phyloP scores from a whole-genome alignment of 2,329 filamentous ascomycete species.

The Byssoonygena ceratinophila region DNA sequence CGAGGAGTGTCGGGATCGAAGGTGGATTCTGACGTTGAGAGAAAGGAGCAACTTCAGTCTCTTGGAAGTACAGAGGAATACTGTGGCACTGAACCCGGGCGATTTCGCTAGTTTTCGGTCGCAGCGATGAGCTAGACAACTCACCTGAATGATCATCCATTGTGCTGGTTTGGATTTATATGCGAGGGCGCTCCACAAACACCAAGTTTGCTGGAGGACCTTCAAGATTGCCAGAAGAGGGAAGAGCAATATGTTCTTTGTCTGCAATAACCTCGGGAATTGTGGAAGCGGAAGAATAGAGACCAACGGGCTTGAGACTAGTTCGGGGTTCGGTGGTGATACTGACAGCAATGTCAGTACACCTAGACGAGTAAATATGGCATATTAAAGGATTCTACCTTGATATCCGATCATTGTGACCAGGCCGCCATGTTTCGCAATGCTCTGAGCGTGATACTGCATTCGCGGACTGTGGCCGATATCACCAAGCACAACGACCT shows the following conservation, averaged over 20 bases:
- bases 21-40: constrained; percentile 62
- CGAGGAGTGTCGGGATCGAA: constrained; percentile 76
- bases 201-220: constrained; percentile 68
- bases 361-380: background rate
- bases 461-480: constrained; percentile 93
- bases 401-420: constrained; percentile 84
- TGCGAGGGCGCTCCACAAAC: constrained; percentile 59
- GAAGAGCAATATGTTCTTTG: constrained; percentile 63
- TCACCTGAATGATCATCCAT: constrained; percentile 75
- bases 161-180: constrained; percentile 63
- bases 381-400: constrained; percentile 41
- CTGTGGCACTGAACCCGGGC: background rate
- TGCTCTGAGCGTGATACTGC: constrained; percentile 94
- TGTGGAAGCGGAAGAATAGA: constrained; percentile 58
- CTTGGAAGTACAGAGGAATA: background rate
- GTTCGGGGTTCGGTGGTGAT: constrained; percentile 67
- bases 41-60: background rate
- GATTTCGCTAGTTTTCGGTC: background rate
- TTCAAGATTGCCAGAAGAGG: constrained; percentile 70
- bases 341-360: constrained; percentile 40
- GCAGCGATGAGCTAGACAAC: constrained; percentile 14
- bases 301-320: constrained; percentile 59
- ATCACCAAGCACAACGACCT: constrained; percentile 80
- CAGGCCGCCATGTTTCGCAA: constrained; percentile 66
- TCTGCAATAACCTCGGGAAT: constrained; percentile 56